phyloP scores from a whole-genome alignment of 441 rosid genomes.

The Rhodomyrtus psidioides region DNA sequence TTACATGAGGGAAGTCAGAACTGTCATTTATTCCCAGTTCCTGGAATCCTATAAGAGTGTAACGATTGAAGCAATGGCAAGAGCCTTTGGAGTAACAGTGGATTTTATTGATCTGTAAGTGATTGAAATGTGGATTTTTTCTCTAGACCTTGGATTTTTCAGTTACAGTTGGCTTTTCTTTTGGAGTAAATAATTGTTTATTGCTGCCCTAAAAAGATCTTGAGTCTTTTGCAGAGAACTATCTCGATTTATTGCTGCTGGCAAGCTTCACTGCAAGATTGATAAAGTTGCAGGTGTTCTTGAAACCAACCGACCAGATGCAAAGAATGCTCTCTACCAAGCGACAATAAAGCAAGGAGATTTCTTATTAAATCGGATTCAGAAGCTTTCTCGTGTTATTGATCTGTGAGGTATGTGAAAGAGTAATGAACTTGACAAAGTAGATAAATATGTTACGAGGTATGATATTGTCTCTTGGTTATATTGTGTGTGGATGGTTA shows the following conservation, averaged over 20 bases:
- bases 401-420: constrained; percentile 46
- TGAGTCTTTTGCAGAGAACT: constrained; percentile 52
- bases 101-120: constrained; percentile 96
- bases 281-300: constrained; percentile 99
- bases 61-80: constrained; percentile 96
- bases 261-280: constrained; percentile 98
- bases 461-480: not conserved
- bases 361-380: constrained; percentile 90
- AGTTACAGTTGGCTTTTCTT: not conserved
- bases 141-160: not conserved
- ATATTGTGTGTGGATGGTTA: not conserved
- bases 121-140: not conserved
- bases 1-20: constrained; percentile 98
- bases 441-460: not conserved
- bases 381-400: constrained; percentile 91
- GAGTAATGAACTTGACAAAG: not conserved
- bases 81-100: constrained; percentile 87
- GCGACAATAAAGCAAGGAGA: constrained; percentile 97
- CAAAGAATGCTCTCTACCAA: constrained; percentile 96
- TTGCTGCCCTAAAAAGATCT: not conserved
- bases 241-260: constrained; percentile 88
- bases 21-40: constrained; percentile 89
- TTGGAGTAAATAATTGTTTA: not conserved
- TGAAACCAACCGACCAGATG: constrained; percentile 94
- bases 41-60: constrained; percentile 95